These are phyloP conservation scores for Calonectria pteridis DNA, from an alignment of 2,329 filamentous ascomycete species.

Conservation along the genomic window DNA sequence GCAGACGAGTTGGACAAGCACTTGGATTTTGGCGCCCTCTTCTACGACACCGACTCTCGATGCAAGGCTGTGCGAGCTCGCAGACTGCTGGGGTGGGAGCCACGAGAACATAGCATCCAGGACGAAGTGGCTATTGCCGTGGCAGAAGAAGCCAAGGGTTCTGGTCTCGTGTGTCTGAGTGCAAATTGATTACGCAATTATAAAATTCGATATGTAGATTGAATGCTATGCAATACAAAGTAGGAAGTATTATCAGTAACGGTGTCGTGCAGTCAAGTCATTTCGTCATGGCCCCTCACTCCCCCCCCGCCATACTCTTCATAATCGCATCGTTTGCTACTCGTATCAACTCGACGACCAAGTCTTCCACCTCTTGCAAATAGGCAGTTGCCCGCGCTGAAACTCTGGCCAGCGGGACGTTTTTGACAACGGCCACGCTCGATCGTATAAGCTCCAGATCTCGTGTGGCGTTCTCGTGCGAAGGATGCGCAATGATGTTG, in stretches of 20 bases:
- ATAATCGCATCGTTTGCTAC: background rate
- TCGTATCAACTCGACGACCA: background rate
- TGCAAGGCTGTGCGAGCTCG: background rate
- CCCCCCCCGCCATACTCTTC: background rate
- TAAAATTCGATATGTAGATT: background rate
- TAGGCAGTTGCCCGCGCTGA: background rate
- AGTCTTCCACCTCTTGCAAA: background rate
- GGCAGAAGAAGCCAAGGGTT: background rate
- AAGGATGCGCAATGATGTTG: background rate
- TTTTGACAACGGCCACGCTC: background rate
- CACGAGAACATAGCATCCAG: background rate
- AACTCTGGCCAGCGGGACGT: background rate
- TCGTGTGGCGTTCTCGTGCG: background rate
- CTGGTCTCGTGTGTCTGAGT: background rate
- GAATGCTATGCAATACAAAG: background rate
- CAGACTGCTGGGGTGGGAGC: background rate
- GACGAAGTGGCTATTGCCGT: background rate
- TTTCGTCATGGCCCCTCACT: background rate
- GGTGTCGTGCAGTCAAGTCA: background rate
- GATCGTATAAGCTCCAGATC: slow-evolving; percentile 4
- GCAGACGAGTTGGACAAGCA: background rate
- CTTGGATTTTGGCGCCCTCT: background rate
- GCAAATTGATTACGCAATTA: background rate
- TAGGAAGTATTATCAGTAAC: too few species aligned
- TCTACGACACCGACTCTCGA: background rate